Evolutionary conservation across 805 yeast species (phyloP), one percentile per base, ranked within the genome.

Genomic region (Barnettozyma pratensis): DNA sequence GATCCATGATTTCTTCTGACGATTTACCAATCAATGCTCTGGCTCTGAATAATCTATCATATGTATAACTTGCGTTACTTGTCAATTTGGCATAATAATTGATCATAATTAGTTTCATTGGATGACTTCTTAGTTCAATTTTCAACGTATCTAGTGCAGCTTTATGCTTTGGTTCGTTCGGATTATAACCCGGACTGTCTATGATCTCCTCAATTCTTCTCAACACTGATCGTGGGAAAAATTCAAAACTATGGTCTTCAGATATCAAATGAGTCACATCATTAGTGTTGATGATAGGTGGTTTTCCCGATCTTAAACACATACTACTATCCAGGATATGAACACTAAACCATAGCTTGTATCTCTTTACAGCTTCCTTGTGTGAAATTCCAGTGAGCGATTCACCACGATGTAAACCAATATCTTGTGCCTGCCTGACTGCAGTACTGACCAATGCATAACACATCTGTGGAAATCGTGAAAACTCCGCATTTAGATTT

Each of bases 331-430:
- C 86, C 12, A 68, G 48, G n/a, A 65, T 50, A 54, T 71, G 77
- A 42, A 81, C 71, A 12, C 65, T 53, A 71, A 79, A 73, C 79
- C 83, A 82, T 26, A 81, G 46, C 9, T 62, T 52, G 27, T 75
- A 60, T 26, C 79, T 68, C 4, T 61, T 57, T 3, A 60, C 53
- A 1, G 65, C 62, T 39, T 79, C 82, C 5, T 58, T 63, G 0
- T 57, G 54, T 0, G 67, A 37, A 14, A 77, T 50, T 1, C 72
- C 68, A 4, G 61, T 54, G 45, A 71, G 70, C 2, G 73, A 56
- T 41, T 79, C 84, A 4, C 62, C 62, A 45, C 80, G 64, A 53
- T 83, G 79, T 6, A 85, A 65, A 0, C 87, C 87, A 58, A 80
- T 55, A 37, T 78, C 82, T 42, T 74, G 76, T 0, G 84, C 84